Evolutionary conservation across 78 protist genomes (phyloP).

Genomic region (Dictyostelium citrinum): DNA sequence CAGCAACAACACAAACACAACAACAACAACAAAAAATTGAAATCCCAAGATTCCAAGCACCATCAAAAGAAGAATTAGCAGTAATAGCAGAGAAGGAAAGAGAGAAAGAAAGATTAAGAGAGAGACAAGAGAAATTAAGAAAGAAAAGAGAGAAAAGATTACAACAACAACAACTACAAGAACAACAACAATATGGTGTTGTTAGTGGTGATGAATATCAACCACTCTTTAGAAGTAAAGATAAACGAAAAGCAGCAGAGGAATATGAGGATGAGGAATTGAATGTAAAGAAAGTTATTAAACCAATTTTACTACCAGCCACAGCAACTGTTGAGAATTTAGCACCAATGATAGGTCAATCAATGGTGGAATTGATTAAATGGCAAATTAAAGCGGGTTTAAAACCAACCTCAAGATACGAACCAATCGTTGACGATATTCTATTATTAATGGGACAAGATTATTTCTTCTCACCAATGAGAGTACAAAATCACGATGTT

Average conservation of each 20-base stretch:
- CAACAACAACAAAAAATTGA: too few species aligned
- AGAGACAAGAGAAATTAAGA: background rate
- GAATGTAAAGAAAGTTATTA: background rate
- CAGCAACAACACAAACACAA: background rate
- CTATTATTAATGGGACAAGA: background rate
- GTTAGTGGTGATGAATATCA: background rate
- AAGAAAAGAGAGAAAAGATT: background rate
- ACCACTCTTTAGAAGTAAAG: background rate
- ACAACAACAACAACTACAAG: too few species aligned
- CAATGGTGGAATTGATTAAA: conserved; percentile 18
- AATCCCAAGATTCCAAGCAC: background rate
- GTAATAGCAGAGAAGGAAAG: background rate
- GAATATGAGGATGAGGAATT: background rate
- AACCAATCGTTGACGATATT: conserved; percentile 5
- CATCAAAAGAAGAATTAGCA: background rate
- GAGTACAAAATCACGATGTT: background rate
- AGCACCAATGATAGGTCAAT: background rate
- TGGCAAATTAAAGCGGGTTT: conserved; percentile 34
- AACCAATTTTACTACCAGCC: background rate
- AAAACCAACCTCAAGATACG: background rate
- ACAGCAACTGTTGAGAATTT: conserved; percentile 12
- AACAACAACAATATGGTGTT: background rate
- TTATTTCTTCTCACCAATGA: background rate
- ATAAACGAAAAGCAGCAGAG: background rate
- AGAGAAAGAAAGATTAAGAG: background rate